A percentile compares a stretch with the other conserved stretches of the same genome.
Conservation (phyloP, 352 stramenopile genomes). For the Phytophthora pistaciae region DNA sequence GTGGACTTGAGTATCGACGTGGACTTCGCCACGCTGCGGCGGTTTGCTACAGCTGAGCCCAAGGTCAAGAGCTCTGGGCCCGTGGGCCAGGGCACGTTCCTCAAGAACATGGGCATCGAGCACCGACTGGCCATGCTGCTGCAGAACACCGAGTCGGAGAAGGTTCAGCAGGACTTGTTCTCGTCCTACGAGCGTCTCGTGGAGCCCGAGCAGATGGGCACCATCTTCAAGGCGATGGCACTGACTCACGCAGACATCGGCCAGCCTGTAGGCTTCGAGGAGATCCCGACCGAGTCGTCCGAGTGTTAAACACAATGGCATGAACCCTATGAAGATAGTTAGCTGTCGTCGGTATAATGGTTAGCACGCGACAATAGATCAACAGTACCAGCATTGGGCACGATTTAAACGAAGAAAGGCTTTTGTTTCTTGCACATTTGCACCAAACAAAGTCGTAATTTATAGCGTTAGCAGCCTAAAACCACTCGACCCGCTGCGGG, state of each 20-base stretch:
- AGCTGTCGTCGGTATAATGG: background rate
- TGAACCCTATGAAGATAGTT: background rate
- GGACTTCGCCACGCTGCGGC: slow-evolving; percentile 87
- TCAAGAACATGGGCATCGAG: slow-evolving; percentile 96
- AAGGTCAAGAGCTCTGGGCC: slow-evolving; percentile 87
- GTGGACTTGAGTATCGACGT: slow-evolving; percentile 93
- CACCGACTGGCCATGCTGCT: slow-evolving; percentile 92
- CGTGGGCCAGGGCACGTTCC: slow-evolving; percentile 92
- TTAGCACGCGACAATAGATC: slow-evolving; percentile 2
- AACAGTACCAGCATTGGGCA: background rate
- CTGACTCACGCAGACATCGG: slow-evolving; percentile 73
- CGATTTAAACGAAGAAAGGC: slow-evolving; percentile 7
- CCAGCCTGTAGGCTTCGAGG: slow-evolving; percentile 73
- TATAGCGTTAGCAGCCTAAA: slow-evolving; percentile 45
- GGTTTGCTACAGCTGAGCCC: slow-evolving; percentile 64
- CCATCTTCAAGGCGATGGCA: slow-evolving; percentile 95
- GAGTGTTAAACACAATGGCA: slow-evolving; percentile 6
- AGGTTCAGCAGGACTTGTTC: slow-evolving; percentile 90
- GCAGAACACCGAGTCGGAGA: slow-evolving; percentile 82
- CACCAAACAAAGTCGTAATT: slow-evolving; percentile 55
- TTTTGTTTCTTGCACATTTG: slow-evolving; percentile 21
- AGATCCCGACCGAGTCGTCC: slow-evolving; percentile 4
- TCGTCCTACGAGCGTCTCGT: slow-evolving; percentile 94
- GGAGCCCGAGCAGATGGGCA: slow-evolving; percentile 93
- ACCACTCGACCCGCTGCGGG: slow-evolving; percentile 13